Evolutionary conservation across 2,329 filamentous ascomycete genomes (phyloP), one percentile per base, ranked within the genome.

Genomic region (Ceratocystis harringtonii): DNA sequence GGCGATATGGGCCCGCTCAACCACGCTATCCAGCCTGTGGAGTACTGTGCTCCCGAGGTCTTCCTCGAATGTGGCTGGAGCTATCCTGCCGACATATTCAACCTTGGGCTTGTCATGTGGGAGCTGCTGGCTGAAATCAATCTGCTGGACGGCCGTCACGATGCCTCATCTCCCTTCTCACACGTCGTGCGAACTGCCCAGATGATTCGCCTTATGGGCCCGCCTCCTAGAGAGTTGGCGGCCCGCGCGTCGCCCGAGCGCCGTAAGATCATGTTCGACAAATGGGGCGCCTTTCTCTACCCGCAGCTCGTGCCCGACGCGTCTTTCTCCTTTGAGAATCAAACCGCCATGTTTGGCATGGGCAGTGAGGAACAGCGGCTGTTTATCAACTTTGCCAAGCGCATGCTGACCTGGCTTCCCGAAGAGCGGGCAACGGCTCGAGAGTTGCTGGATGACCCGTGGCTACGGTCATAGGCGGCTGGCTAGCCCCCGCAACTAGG

Each of bases 21-120:
- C 66, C 69, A 73, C 63, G 63, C 67, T 28, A 72, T 73, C 25
- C 72, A 74, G 61, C 71, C 72, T 3, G 63, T 70, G 10, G 70
- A 73, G 62, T 74, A 72, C 64, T 70, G 68, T 1, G 72, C 72
- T 1, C 73, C 72, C 10, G 72, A 74, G 64, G 72, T 73, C 4
- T 68, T 73, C 66, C 69, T 74, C 6, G 69, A 69, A 65, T 68
- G 70, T 4, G 71, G 69, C 5, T 74, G 72, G 73, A 69, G 69
- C 7, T 74, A 73, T 58, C 68, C 72, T n/a, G 70, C 69, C 8
- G 73, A 74, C 62, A 69, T 69, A 7, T 70, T 65, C 68, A 69
- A 70, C 63, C 55, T 74, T 6, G 72, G 71, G 19, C 69, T 71
- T 3, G 71, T 74, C 68, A 71, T 72, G 28, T 73, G 71, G 69